These are phyloP conservation scores for Plasmodium sp. DNA, from an alignment of 169 alveolate genomes.

Conservation along the genomic window DNA sequence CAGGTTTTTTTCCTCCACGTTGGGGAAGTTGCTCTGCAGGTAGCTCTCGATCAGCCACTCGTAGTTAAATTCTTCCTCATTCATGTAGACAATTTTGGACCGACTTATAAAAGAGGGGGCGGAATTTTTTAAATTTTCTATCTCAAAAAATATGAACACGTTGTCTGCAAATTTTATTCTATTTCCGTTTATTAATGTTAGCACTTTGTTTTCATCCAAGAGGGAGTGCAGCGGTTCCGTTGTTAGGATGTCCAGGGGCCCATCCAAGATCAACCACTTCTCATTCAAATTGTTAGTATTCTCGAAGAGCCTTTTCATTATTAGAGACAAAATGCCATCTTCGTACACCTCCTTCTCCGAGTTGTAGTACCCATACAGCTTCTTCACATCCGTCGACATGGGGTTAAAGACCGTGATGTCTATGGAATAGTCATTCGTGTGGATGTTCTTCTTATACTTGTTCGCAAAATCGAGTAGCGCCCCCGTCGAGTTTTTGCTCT, in stretches of 20 bases:
- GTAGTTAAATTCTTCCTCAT: constrained; percentile 91
- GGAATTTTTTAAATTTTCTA: constrained; percentile 96
- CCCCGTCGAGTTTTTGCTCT: constrained; percentile 30
- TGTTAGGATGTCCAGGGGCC: constrained; percentile 99
- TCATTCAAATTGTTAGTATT: constrained; percentile 80
- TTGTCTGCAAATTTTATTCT: constrained; percentile 92
- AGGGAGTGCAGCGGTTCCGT: constrained; percentile 99
- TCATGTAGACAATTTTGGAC: constrained; percentile 98
- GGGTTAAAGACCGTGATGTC: constrained; percentile 73
- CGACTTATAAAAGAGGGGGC: constrained; percentile 98
- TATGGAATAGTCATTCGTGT: constrained; percentile 21
- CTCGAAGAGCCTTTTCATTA: constrained; percentile 60
- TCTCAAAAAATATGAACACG: constrained; percentile 90
- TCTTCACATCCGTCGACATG: constrained; percentile 56
- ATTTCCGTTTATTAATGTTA: constrained; percentile 97
- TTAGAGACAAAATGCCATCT: constrained; percentile 64
- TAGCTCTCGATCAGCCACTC: constrained; percentile 73
- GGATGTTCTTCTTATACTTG: constrained; percentile 32
- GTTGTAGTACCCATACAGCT: constrained; percentile 66
- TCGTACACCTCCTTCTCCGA: constrained; percentile 65
- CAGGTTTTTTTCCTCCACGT: constrained; percentile 54
- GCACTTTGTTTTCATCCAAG: constrained; percentile 97
- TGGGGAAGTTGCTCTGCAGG: constrained; percentile 20
- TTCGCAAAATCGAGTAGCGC: constrained; percentile 28
- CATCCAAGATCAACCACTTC: constrained; percentile 99